Conservation (phyloP, 2,329 filamentous ascomycete genomes). For the Cladosporium velox region DNA sequence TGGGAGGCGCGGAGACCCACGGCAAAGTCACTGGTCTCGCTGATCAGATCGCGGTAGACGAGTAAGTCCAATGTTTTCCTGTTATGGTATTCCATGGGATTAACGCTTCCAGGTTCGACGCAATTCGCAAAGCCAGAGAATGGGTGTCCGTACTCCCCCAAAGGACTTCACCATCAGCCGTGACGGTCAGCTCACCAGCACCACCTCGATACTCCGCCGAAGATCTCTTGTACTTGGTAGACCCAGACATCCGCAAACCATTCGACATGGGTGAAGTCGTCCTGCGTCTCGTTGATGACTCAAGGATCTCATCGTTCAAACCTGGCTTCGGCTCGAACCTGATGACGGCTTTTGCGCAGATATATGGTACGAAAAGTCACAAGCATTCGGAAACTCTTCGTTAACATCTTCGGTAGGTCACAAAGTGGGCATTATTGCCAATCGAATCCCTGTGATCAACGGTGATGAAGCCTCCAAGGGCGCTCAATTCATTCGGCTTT, state of each 20-base stretch:
- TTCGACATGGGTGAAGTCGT: slow-evolving; percentile 11
- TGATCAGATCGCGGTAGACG: slow-evolving; percentile 48
- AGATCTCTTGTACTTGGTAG: slow-evolving; percentile 5
- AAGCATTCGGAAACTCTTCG: background rate
- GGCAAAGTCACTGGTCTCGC: slow-evolving; percentile 45
- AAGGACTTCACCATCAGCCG: background rate
- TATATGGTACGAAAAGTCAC: background rate
- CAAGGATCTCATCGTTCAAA: background rate
- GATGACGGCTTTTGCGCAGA: background rate
- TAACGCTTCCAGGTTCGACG: slow-evolving; percentile 39
- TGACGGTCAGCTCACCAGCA: background rate
- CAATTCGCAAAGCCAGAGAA: slow-evolving; percentile 43
- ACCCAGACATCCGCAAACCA: slow-evolving; percentile 12
- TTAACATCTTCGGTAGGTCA: background rate
- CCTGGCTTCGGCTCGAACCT: background rate
- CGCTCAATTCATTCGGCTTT: slow-evolving; percentile 48
- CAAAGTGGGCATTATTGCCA: slow-evolving; percentile 16
- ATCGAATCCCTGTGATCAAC: slow-evolving; percentile 20
- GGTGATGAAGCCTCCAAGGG: slow-evolving; percentile 43
- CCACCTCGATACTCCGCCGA: slow-evolving; percentile 13
- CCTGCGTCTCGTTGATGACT: slow-evolving; percentile 1
- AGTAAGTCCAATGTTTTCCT: slow-evolving; percentile 32
- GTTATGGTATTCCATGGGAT: background rate
- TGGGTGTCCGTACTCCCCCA: slow-evolving; percentile 33
- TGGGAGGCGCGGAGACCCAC: slow-evolving; percentile 48